Evolutionary conservation across 208 protist genomes (phyloP).

Genomic region (Trypanosoma lewisi): DNA sequence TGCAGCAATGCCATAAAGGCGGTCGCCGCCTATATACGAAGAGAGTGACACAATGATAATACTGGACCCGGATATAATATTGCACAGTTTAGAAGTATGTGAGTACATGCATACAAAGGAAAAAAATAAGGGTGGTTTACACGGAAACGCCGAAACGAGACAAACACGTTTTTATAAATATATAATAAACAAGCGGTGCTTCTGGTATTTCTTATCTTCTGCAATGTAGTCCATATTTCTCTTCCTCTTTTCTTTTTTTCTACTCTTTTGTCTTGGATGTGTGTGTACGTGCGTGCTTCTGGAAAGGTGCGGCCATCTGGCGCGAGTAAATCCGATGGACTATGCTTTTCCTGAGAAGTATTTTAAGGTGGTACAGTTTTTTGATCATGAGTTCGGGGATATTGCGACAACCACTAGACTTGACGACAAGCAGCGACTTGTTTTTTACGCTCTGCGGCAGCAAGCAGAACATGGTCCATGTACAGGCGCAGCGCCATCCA

Average conservation of each 20-base stretch:
- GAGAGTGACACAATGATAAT: background rate
- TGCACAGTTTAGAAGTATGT: too few species aligned
- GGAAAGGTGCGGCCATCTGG: background rate
- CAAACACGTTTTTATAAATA: too few species aligned
- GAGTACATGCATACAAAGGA: too few species aligned
- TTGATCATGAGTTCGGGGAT: constrained; percentile 59
- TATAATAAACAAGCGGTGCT: too few species aligned
- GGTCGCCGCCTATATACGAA: background rate
- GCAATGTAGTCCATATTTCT: background rate
- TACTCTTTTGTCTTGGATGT: background rate
- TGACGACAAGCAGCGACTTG: constrained; percentile 51
- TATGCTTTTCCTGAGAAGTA: constrained; percentile 72
- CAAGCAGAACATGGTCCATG: constrained; percentile 74
- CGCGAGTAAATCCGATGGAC: constrained; percentile 32
- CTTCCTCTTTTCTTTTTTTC: constrained; percentile 1
- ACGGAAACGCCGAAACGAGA: too few species aligned
- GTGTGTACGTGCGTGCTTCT: background rate
- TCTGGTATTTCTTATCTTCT: background rate
- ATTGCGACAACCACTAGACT: constrained; percentile 43
- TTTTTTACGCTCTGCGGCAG: constrained; percentile 75
- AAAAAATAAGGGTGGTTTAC: too few species aligned
- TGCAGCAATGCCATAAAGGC: background rate
- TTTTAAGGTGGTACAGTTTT: constrained; percentile 47
- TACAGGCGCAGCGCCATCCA: constrained; percentile 43
- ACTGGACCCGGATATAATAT: background rate